These are phyloP conservation scores for Acanthamoeba culbertsoni DNA, from an alignment of 208 protist species.

Conservation along the genomic window DNA sequence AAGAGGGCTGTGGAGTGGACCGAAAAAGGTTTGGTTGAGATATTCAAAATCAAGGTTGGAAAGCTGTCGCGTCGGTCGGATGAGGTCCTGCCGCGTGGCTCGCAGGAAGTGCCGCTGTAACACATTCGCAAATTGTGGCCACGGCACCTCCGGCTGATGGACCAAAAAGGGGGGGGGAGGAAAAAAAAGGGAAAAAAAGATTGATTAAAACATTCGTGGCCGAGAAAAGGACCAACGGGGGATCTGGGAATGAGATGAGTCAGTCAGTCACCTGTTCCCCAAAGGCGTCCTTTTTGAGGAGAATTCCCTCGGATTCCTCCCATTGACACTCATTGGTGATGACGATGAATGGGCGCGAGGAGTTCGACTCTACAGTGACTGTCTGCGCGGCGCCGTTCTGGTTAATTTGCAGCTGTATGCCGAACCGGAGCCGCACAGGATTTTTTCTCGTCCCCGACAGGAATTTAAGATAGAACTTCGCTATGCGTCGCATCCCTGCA, in stretches of 20 bases:
- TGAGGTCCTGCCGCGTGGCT: slow-evolving; percentile 70
- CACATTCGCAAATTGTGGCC: slow-evolving; percentile 72
- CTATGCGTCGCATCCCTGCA: neutral
- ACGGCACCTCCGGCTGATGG: slow-evolving; percentile 73
- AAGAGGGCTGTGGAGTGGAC: neutral
- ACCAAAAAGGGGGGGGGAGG: no score
- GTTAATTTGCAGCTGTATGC: slow-evolving; percentile 69
- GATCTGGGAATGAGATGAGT: no score
- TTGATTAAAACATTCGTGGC: no score
- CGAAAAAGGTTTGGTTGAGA: slow-evolving; percentile 68
- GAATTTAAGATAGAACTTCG: slow-evolving; percentile 73
- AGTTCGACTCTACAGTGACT: slow-evolving; percentile 63
- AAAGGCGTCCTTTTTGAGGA: slow-evolving; percentile 75
- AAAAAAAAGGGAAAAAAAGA: no score
- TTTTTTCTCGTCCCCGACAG: slow-evolving; percentile 72
- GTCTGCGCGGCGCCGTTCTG: slow-evolving; percentile 1
- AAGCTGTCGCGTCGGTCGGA: slow-evolving; percentile 59
- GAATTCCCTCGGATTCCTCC: slow-evolving; percentile 63
- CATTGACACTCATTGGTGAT: slow-evolving; percentile 77
- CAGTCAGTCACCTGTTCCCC: slow-evolving; percentile 50
- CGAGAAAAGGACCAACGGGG: no score
- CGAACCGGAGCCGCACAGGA: slow-evolving; percentile 69
- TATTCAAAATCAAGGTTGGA: slow-evolving; percentile 69
- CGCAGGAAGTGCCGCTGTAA: slow-evolving; percentile 72
- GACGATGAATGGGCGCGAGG: slow-evolving; percentile 69